These are phyloP conservation scores for Yamadazyma conglobata DNA, from an alignment of 1,139 yeast species.

Conservation along the genomic window DNA sequence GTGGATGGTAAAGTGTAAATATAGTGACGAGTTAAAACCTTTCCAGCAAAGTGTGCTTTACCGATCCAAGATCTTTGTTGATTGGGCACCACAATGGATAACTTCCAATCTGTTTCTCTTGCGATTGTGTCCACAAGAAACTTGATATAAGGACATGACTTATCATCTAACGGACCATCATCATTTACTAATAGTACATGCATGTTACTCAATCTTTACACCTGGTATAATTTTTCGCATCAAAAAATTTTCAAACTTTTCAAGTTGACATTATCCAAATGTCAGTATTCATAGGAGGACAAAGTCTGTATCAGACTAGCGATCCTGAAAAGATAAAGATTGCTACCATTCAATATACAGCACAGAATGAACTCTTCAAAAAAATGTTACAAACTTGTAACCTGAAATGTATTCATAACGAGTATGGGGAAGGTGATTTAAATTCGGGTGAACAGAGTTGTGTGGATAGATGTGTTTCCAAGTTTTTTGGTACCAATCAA, in stretches of 20 bases:
- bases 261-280: slow-evolving; percentile 26
- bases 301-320: slow-evolving; percentile 47
- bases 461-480: slow-evolving; percentile 73
- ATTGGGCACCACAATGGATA: slow-evolving; percentile 80
- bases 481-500: slow-evolving; percentile 64
- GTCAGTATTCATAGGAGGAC: slow-evolving; percentile 59
- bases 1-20: slow-evolving; percentile 52
- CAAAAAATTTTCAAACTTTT: slow-evolving; percentile 5
- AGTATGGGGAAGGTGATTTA: slow-evolving; percentile 77
- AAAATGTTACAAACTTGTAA: slow-evolving; percentile 56
- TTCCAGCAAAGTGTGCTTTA: slow-evolving; percentile 93
- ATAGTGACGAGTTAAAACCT: slow-evolving; percentile 64
- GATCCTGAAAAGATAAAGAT: slow-evolving; percentile 64
- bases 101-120: slow-evolving; percentile 71
- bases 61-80: slow-evolving; percentile 92
- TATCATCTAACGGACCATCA: slow-evolving; percentile 87
- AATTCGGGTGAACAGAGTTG: slow-evolving; percentile 76
- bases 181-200: slow-evolving; percentile 73
- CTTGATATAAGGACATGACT: slow-evolving; percentile 82
- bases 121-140: slow-evolving; percentile 71
- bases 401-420: slow-evolving; percentile 66
- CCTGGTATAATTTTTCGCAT: too few relatives aligned
- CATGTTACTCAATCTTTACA: slow-evolving; percentile 25
- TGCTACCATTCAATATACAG: slow-evolving; percentile 75
- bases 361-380: slow-evolving; percentile 66